Conservation (phyloP, 257 asterid genomes). For the Solanum commersonii region DNA sequence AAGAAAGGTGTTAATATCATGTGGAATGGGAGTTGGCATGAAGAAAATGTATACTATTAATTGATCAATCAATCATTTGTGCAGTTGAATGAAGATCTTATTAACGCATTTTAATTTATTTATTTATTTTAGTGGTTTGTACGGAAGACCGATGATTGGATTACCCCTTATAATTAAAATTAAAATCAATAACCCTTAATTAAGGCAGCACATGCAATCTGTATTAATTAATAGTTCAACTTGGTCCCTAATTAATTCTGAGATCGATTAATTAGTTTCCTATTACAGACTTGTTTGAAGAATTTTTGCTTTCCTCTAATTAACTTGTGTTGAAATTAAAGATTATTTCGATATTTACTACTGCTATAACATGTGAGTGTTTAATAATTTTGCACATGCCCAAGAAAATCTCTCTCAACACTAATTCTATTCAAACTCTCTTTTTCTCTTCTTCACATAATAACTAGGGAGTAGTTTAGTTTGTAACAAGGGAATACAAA, state of each 20-base stretch:
- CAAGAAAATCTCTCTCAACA: not conserved
- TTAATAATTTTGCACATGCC: not conserved
- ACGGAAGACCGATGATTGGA: not conserved
- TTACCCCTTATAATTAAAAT: not conserved
- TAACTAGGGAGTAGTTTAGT: too few relatives aligned
- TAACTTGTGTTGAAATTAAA: too few relatives aligned
- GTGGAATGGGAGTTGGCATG: not conserved
- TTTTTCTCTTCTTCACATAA: not conserved
- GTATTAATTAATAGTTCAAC: not conserved
- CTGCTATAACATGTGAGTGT: not conserved
- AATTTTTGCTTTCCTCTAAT: not conserved
- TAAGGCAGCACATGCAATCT: not conserved
- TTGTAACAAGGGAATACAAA: not conserved
- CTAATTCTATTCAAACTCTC: too few relatives aligned
- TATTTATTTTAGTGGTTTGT: not conserved
- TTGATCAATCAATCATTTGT: not conserved
- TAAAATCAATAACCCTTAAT: not conserved
- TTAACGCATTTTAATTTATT: too few relatives aligned
- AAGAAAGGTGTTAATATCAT: not conserved
- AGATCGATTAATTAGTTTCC: not conserved
- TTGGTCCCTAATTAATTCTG: not conserved
- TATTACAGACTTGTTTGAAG: not conserved
- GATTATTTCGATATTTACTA: too few relatives aligned
- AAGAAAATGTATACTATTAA: not conserved
- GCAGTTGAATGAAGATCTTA: not conserved